A percentile compares a stretch with the other conserved stretches of the same genome.
These are phyloP conservation scores for Flaveria floridana DNA, from an alignment of 140 eudicot genomes.

Conservation along the genomic window DNA sequence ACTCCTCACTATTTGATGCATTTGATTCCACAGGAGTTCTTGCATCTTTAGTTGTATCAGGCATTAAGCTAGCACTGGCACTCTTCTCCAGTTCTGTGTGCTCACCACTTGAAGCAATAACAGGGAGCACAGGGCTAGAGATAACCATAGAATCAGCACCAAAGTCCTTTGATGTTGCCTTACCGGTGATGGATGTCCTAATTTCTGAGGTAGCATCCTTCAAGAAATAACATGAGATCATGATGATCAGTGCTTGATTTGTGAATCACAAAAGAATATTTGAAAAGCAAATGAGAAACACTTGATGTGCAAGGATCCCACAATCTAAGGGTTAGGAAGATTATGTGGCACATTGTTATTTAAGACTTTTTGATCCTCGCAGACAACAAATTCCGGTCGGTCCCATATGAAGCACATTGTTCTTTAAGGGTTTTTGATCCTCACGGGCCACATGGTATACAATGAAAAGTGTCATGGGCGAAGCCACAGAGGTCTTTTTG, in stretches of 20 bases:
- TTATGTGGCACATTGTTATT: not conserved
- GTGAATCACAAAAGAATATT: slow-evolving; percentile 19
- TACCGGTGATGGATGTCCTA: slow-evolving; percentile 41
- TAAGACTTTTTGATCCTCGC: too few relatives aligned
- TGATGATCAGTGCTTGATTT: slow-evolving; percentile 23
- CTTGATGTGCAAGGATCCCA: not conserved
- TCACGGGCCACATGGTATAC: too few relatives aligned
- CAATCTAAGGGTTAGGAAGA: not conserved
- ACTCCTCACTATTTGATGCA: slow-evolving; percentile 50
- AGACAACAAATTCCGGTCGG: too few relatives aligned
- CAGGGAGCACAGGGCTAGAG: slow-evolving; percentile 50
- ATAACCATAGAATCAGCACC: slow-evolving; percentile 45
- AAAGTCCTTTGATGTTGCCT: slow-evolving; percentile 45
- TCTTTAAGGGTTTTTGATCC: too few relatives aligned
- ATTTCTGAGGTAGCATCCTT: slow-evolving; percentile 61
- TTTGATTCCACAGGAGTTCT: slow-evolving; percentile 22
- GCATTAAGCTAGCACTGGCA: slow-evolving; percentile 38
- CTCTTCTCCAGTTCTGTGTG: slow-evolving; percentile 45
- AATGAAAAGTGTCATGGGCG: too few relatives aligned
- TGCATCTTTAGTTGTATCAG: slow-evolving; percentile 34
- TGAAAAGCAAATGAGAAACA: not conserved
- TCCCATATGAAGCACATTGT: too few relatives aligned
- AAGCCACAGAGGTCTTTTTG: not conserved
- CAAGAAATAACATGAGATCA: slow-evolving; percentile 25
- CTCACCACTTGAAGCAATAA: slow-evolving; percentile 41